These are phyloP conservation scores for Carex littledalei DNA, from an alignment of 176 grass and related monocot genomes.

Conservation along the genomic window DNA sequence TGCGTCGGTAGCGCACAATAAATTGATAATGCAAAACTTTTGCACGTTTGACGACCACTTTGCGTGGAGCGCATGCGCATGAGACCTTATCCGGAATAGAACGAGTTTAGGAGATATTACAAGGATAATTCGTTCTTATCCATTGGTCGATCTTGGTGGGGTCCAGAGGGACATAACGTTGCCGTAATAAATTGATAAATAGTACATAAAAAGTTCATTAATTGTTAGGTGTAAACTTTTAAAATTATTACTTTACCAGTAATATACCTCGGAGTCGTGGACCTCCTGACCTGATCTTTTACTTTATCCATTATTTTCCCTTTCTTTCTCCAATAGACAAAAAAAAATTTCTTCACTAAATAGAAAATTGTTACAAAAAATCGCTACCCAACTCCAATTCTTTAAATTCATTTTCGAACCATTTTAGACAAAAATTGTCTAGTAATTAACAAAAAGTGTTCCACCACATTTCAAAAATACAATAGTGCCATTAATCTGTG, in stretches of 20 bases:
- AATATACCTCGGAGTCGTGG: neutral
- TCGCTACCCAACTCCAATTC: too few species aligned
- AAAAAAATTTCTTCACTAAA: too few species aligned
- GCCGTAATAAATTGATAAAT: constrained; percentile 11
- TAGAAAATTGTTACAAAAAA: too few species aligned
- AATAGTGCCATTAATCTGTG: too few species aligned
- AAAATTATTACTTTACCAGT: neutral
- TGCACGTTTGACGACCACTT: neutral
- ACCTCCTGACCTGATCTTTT: neutral
- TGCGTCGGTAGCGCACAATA: too few species aligned
- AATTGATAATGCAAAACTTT: too few species aligned
- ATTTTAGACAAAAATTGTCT: too few species aligned
- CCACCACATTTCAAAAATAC: too few species aligned
- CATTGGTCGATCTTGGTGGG: constrained; percentile 6
- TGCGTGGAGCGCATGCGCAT: neutral
- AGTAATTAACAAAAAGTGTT: too few species aligned
- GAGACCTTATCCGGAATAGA: neutral
- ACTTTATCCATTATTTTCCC: neutral
- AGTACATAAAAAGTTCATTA: neutral
- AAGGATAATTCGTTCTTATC: neutral
- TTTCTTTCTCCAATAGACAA: too few species aligned
- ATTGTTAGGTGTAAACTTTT: neutral
- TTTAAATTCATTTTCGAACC: too few species aligned
- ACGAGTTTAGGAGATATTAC: neutral
- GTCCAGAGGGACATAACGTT: neutral